Evolutionary conservation across 2,329 filamentous ascomycete species (phyloP), one percentile per base, ranked within the genome.

Genomic region (Paracoccidioides lutzii): DNA sequence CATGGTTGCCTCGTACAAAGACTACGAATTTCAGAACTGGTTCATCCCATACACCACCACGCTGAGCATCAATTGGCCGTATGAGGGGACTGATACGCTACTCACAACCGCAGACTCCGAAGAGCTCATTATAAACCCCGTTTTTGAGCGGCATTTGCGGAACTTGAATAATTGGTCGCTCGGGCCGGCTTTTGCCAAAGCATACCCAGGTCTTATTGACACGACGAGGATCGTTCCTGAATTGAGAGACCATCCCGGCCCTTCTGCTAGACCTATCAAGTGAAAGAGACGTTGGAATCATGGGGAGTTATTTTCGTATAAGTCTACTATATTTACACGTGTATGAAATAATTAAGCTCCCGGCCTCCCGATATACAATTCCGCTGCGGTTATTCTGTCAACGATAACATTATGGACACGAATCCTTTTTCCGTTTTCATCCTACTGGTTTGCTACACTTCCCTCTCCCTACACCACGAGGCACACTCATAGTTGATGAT

Each of bases 21-120:
- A 78, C 44, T 84, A 83, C 55, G 75, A 80, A 0, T 91, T 94
- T 64, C 85, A 90, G 56, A 81, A 86, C 62, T 94, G 90, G 75
- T 93, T 91, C 67, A 80, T 91, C 15, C 86, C 87, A 0, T 95
- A 84, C 68, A 93, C 87, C 0, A 81, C 78, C 0, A 90, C 84
- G 0, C 65, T 95, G 30, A 82, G 79, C 32, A 69, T 95, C 14
- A 93, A 90, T 62, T 96, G 90, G 90, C 86, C 86, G 0, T 91
- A 94, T 65, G 84, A 88, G 55, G 78, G 82, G 0, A 81, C 80
- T 0, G 84, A 90, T 62, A 81, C 83, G 40, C 74, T 95, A 32
- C 72, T 88, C 32, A 75, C 78, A 54, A 68, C 69, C 1, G 66
- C 67, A 0, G 71, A 73, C 38, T 68, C 68, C 4, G 81, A 84